Conservation (phyloP, 495 filamentous ascomycete species). For the Lepidopterella palustris region DNA sequence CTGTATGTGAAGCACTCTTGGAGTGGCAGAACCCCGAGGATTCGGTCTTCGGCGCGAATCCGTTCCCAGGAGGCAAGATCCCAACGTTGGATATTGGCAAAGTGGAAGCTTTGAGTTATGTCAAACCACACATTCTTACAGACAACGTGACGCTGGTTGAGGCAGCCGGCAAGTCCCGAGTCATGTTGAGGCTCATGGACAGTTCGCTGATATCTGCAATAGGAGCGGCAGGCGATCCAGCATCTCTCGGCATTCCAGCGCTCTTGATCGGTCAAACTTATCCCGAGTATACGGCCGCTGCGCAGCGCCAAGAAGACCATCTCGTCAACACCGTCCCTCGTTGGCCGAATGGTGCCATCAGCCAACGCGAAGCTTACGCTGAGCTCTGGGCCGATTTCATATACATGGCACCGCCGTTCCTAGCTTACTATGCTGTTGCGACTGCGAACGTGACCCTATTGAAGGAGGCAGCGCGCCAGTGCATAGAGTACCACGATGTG, state of each 20-base stretch:
- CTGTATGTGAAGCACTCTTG: constrained; percentile 44
- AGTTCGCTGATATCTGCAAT: background rate
- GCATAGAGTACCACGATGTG: constrained; percentile 40
- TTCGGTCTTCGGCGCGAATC: constrained; percentile 41
- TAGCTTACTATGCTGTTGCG: constrained; percentile 47
- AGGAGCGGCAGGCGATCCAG: constrained; percentile 37
- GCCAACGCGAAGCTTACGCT: constrained; percentile 41
- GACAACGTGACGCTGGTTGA: constrained; percentile 12
- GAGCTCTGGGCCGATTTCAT: constrained; percentile 49
- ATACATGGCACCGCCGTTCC: constrained; percentile 48
- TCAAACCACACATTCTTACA: constrained; percentile 14
- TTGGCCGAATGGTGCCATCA: constrained; percentile 47
- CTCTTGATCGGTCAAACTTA: constrained; percentile 42
- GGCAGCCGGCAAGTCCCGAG: constrained; percentile 6
- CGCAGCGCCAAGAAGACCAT: constrained; percentile 29
- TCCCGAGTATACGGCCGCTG: constrained; percentile 32
- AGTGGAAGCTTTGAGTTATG: constrained; percentile 37
- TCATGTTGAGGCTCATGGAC: constrained; percentile 24
- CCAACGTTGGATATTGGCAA: constrained; percentile 31
- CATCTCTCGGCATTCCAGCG: constrained; percentile 43
- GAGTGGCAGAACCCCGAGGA: constrained; percentile 41
- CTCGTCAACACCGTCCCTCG: constrained; percentile 42
- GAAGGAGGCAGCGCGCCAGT: constrained; percentile 40
- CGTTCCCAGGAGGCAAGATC: constrained; percentile 41
- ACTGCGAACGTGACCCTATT: constrained; percentile 34